These are phyloP conservation scores for Ceratobasidium sp. DNA, from an alignment of 1,284 basidiomycete genomes.

Conservation along the genomic window DNA sequence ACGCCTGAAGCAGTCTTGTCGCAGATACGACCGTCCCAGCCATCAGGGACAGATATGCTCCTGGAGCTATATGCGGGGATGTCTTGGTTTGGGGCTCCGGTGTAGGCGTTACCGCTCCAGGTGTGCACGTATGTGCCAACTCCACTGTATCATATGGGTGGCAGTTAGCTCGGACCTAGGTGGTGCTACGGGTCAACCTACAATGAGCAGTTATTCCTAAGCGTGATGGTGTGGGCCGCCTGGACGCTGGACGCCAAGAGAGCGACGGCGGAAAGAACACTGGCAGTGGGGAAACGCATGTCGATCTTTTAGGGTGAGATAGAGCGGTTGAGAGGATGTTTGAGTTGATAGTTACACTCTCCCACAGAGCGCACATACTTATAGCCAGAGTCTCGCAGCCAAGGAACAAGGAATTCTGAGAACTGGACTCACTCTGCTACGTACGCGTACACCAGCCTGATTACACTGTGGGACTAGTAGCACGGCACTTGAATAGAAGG, in stretches of 20 bases:
- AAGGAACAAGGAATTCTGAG: neutral
- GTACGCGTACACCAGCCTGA: too few relatives aligned
- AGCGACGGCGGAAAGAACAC: neutral
- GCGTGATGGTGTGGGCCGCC: constrained; percentile 15
- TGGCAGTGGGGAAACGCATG: constrained; percentile 18
- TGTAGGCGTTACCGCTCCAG: constrained; percentile 36
- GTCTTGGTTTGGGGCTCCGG: neutral
- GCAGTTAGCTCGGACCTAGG: too few relatives aligned
- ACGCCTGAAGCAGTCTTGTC: constrained; percentile 38
- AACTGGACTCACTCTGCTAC: neutral
- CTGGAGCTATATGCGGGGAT: constrained; percentile 21
- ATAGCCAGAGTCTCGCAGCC: too few relatives aligned
- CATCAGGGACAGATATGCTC: constrained; percentile 31
- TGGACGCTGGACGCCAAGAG: constrained; percentile 27
- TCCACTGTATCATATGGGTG: neutral
- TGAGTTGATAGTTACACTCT: neutral
- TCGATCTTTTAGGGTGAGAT: neutral
- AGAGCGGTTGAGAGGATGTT: neutral
- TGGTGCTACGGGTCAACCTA: neutral
- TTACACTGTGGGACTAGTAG: too few relatives aligned
- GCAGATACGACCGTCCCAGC: constrained; percentile 47
- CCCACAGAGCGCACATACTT: neutral
- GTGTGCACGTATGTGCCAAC: constrained; percentile 21
- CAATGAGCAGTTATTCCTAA: constrained; percentile 35
- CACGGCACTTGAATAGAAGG: too few relatives aligned